Conservation (phyloP, 2,329 filamentous ascomycete genomes). For the Blastomyces parvus region DNA sequence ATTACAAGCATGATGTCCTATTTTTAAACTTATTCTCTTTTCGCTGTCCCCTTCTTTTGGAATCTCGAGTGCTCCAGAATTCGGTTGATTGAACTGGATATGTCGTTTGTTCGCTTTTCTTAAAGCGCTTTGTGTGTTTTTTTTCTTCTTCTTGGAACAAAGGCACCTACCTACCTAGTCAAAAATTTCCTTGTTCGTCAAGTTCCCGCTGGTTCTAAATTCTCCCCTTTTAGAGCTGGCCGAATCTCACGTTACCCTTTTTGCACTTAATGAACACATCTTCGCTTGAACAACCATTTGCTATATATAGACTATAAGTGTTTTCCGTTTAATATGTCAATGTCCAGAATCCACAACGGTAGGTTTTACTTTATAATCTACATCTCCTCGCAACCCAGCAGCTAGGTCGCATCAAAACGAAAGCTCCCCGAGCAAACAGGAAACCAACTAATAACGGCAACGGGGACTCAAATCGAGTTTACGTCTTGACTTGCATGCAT, state of each 20-base stretch:
- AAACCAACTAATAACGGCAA: neutral
- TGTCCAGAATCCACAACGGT: neutral
- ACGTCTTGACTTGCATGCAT: neutral
- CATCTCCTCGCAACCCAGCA: neutral
- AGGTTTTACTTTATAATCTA: neutral
- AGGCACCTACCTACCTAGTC: neutral
- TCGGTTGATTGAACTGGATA: neutral
- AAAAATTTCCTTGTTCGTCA: neutral
- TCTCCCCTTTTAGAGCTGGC: neutral
- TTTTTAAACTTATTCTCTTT: slow-evolving; percentile 3
- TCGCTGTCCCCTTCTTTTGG: neutral
- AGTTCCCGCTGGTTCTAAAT: too few relatives aligned
- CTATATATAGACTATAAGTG: neutral
- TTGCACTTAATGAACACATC: neutral
- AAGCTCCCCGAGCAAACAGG: neutral
- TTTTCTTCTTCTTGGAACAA: neutral
- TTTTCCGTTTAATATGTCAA: neutral
- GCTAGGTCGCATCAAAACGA: neutral
- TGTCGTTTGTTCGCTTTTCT: neutral
- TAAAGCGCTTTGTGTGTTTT: slow-evolving; percentile 2
- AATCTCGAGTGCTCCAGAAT: slow-evolving; percentile 1
- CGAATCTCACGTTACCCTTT: neutral
- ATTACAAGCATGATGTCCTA: neutral
- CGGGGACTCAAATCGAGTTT: neutral
- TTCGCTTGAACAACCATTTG: neutral